These are phyloP conservation scores for Rhodotorula toruloides DNA, from an alignment of 768 basidiomycete genomes.

Conservation along the genomic window DNA sequence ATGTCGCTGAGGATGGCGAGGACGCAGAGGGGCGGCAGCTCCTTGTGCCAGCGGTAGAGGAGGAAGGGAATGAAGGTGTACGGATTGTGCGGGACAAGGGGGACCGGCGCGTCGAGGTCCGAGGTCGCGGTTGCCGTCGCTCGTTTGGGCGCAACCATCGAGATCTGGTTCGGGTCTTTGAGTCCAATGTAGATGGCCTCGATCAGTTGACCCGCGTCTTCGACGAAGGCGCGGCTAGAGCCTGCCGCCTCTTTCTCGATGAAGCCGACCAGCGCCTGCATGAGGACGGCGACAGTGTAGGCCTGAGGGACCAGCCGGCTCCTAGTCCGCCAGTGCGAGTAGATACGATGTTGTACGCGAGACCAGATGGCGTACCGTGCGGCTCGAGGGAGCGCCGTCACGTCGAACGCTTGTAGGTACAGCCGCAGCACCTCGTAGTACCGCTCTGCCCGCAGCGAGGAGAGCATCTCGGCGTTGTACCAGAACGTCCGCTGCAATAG, in stretches of 20 bases:
- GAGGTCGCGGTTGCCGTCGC: background rate
- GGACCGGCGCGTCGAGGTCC: background rate
- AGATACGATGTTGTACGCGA: background rate
- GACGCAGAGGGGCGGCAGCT: background rate
- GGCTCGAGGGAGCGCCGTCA: background rate
- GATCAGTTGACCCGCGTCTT: too few species aligned
- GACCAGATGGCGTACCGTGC: background rate
- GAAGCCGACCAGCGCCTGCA: background rate
- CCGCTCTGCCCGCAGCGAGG: background rate
- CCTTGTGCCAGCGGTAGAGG: background rate
- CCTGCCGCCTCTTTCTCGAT: background rate
- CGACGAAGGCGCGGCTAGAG: background rate
- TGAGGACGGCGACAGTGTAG: background rate
- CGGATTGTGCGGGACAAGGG: conserved; percentile 12
- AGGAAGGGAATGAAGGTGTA: conserved; percentile 20
- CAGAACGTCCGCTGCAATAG: background rate
- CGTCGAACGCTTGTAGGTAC: background rate
- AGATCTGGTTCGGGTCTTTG: background rate
- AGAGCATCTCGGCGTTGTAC: background rate
- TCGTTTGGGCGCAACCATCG: too few species aligned
- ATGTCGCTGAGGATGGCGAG: conserved; percentile 3
- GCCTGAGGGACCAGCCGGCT: background rate
- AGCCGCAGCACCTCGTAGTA: background rate
- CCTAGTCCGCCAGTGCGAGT: background rate
- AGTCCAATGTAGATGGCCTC: background rate